A percentile compares a stretch with the other conserved stretches of the same genome.
Conservation (phyloP, 2,329 filamentous ascomycete genomes). For the Saccharata proteae region DNA sequence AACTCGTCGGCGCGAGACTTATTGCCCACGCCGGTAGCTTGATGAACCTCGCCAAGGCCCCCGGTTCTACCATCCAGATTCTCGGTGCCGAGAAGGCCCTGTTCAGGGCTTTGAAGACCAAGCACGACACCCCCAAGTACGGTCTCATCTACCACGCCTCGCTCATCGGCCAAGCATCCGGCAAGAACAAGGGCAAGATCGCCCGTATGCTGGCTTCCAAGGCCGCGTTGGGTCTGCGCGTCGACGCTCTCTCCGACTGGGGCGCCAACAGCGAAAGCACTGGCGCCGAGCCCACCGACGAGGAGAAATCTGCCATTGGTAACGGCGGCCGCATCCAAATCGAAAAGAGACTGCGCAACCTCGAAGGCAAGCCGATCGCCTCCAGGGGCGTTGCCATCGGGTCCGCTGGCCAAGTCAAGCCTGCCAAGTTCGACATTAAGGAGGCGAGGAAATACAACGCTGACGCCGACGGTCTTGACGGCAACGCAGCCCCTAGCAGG, state of each 20-base stretch:
- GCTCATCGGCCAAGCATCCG: slow-evolving; percentile 89
- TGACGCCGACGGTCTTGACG: slow-evolving; percentile 75
- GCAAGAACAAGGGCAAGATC: slow-evolving; percentile 99
- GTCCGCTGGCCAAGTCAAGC: slow-evolving; percentile 53
- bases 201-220: slow-evolving; percentile 92
- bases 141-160: slow-evolving; percentile 61
- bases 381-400: slow-evolving; percentile 63
- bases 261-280: slow-evolving; percentile 33
- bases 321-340: slow-evolving; percentile 59
- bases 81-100: slow-evolving; percentile 97
- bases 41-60: slow-evolving; percentile 87
- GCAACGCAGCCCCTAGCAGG: slow-evolving; percentile 51
- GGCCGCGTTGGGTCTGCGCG: slow-evolving; percentile 81
- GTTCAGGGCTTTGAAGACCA: slow-evolving; percentile 96
- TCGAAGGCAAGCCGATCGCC: slow-evolving; percentile 84
- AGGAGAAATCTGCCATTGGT: slow-evolving; percentile 76
- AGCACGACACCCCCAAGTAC: slow-evolving; percentile 98
- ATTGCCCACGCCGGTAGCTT: slow-evolving; percentile 92
- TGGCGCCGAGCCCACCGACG: slow-evolving; percentile 56
- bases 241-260: slow-evolving; percentile 78
- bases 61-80: slow-evolving; percentile 93
- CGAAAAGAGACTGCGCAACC: slow-evolving; percentile 59
- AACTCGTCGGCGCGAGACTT: slow-evolving; percentile 84
- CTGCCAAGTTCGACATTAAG: slow-evolving; percentile 73
- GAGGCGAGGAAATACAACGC: slow-evolving; percentile 89